A percentile compares a stretch with the other conserved stretches of the same genome.
Evolutionary conservation across 352 stramenopile genomes (phyloP).

Genomic region (Phytopythium cucurbitacearum): DNA sequence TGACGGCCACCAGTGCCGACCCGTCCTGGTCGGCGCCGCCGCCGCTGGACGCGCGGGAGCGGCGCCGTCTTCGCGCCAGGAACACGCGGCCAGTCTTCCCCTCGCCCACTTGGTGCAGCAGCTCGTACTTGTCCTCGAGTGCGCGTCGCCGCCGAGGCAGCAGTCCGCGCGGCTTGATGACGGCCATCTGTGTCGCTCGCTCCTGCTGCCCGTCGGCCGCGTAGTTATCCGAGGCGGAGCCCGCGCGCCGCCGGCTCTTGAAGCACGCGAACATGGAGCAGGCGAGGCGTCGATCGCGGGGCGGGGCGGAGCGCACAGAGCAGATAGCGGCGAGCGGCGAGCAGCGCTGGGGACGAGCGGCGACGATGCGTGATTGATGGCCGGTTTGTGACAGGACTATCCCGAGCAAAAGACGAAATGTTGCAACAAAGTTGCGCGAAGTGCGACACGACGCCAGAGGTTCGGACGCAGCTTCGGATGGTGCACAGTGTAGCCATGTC

Average conservation of each 20-base stretch:
- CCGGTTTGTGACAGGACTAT: too few relatives aligned
- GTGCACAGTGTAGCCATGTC: too few relatives aligned
- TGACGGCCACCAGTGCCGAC: conserved; percentile 53
- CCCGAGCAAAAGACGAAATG: too few relatives aligned
- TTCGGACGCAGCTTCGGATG: too few relatives aligned
- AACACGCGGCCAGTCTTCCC: conserved; percentile 79
- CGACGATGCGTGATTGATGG: too few relatives aligned
- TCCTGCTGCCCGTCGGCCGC: conserved; percentile 3
- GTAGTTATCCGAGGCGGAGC: conserved; percentile 1
- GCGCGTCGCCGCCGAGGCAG: conserved; percentile 11
- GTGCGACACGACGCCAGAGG: too few relatives aligned
- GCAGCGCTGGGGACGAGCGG: too few relatives aligned
- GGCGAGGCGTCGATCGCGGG: background rate
- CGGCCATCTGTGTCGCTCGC: conserved; percentile 4
- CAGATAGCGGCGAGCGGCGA: too few relatives aligned
- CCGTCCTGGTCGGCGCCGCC: conserved; percentile 28
- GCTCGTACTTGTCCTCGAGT: conserved; percentile 70
- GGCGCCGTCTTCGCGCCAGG: conserved; percentile 29
- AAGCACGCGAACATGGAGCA: conserved; percentile 32
- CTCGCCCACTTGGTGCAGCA: conserved; percentile 62
- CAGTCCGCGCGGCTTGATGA: conserved; percentile 5
- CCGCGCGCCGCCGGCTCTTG: conserved; percentile 6
- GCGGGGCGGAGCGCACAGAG: too few relatives aligned
- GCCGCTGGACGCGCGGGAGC: conserved; percentile 10
- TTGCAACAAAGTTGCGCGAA: too few relatives aligned